Evolutionary conservation across 805 yeast species (phyloP).

Genomic region (Candida glaebosa): DNA sequence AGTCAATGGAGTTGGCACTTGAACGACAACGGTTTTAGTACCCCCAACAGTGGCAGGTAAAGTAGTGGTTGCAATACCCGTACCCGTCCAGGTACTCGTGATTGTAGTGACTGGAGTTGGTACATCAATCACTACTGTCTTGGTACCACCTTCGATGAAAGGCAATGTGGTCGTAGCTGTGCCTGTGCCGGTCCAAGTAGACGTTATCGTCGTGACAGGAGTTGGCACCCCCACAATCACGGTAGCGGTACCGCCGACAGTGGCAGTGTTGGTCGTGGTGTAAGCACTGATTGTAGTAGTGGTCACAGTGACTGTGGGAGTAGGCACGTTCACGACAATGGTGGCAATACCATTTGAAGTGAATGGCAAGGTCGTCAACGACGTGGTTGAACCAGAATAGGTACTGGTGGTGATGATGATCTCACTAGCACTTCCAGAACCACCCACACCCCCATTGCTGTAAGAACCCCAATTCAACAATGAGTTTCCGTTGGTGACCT

Average conservation of each 20-base stretch:
- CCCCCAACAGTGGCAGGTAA: conserved; percentile 7
- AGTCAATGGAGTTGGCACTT: conserved; percentile 10
- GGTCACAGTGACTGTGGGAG: background rate
- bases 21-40: conserved; percentile 11
- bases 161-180: conserved; percentile 10
- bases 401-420: conserved; percentile 11
- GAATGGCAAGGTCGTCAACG: background rate
- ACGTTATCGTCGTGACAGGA: conserved; percentile 1
- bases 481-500: background rate
- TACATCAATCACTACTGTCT: conserved; percentile 10
- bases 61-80: conserved; percentile 4
- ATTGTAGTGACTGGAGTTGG: conserved; percentile 10
- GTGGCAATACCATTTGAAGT: conserved; percentile 4
- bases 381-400: background rate
- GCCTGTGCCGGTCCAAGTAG: conserved; percentile 10
- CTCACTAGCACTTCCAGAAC: conserved; percentile 1
- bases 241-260: background rate
- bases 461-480: background rate
- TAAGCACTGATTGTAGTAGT: background rate
- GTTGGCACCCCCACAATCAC: conserved; percentile 8
- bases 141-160: conserved; percentile 10
- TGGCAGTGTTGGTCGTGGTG: background rate
- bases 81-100: conserved; percentile 8
- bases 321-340: background rate
- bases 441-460: background rate